Conservation (phyloP, 768 basidiomycete species). For the Fomitopsis serialis region DNA sequence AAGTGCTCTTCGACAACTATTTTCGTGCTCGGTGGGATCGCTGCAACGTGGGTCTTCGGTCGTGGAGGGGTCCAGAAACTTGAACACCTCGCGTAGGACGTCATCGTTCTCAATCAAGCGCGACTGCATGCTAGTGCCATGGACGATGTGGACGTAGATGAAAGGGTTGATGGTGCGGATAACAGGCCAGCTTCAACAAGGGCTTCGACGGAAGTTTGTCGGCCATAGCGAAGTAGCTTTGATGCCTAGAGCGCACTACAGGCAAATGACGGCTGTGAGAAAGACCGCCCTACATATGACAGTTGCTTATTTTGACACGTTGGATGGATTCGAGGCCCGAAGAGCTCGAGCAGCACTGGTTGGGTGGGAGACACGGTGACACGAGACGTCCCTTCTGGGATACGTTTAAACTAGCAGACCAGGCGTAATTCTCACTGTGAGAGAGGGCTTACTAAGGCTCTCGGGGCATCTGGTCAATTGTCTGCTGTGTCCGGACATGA, state of each 20-base stretch:
- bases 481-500: no score
- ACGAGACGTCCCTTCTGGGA: no score
- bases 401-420: no score
- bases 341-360: no score
- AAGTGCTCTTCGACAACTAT: background rate
- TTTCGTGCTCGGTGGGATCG: background rate
- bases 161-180: background rate
- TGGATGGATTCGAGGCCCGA: no score
- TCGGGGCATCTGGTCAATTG: no score
- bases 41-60: background rate
- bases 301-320: no score
- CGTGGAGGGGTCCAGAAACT: background rate
- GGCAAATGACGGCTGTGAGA: background rate
- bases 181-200: background rate
- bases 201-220: background rate
- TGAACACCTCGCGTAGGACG: background rate
- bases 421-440: no score
- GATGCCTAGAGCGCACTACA: background rate
- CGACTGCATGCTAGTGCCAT: background rate
- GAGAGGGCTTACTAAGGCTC: no score
- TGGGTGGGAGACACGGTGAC: no score
- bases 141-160: background rate
- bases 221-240: background rate
- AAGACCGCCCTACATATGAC: no score
- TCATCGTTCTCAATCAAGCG: background rate